These are phyloP conservation scores for Ogataea allantospora DNA, from an alignment of 805 yeast species.

Conservation along the genomic window DNA sequence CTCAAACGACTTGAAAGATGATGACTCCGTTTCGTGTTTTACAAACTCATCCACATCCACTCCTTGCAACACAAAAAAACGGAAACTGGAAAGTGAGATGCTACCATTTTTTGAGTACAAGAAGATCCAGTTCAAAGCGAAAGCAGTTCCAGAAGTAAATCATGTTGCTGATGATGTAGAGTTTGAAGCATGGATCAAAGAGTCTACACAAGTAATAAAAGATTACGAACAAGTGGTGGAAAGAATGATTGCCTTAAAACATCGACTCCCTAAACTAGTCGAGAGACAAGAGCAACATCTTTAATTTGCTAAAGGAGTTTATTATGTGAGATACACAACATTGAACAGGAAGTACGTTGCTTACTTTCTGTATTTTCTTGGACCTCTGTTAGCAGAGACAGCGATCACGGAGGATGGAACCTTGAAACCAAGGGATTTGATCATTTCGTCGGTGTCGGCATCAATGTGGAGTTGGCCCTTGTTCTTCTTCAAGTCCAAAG, in stretches of 20 bases:
- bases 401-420: slow-evolving; percentile 82
- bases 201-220: slow-evolving; percentile 34
- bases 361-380: slow-evolving; percentile 89
- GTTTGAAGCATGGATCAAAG: slow-evolving; percentile 36
- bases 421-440: slow-evolving; percentile 89
- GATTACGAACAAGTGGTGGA: slow-evolving; percentile 36
- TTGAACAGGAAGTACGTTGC: slow-evolving; percentile 21
- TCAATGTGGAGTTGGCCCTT: slow-evolving; percentile 96
- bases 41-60: slow-evolving; percentile 23
- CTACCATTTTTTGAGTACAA: slow-evolving; percentile 10
- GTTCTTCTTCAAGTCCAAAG: slow-evolving; percentile 95
- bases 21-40: slow-evolving; percentile 18
- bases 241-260: slow-evolving; percentile 37
- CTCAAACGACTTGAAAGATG: slow-evolving; percentile 15
- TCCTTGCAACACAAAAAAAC: slow-evolving; percentile 19
- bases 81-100: slow-evolving; percentile 12
- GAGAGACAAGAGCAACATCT: not conserved
- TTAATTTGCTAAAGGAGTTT: slow-evolving; percentile 9
- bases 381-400: slow-evolving; percentile 84
- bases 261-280: slow-evolving; percentile 30
- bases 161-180: not conserved
- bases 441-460: slow-evolving; percentile 92
- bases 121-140: not conserved
- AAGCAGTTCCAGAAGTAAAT: not conserved
- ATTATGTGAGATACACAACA: slow-evolving; percentile 16